These are phyloP conservation scores for Malassezia vespertilionis DNA, from an alignment of 1,284 basidiomycete species.

Conservation along the genomic window DNA sequence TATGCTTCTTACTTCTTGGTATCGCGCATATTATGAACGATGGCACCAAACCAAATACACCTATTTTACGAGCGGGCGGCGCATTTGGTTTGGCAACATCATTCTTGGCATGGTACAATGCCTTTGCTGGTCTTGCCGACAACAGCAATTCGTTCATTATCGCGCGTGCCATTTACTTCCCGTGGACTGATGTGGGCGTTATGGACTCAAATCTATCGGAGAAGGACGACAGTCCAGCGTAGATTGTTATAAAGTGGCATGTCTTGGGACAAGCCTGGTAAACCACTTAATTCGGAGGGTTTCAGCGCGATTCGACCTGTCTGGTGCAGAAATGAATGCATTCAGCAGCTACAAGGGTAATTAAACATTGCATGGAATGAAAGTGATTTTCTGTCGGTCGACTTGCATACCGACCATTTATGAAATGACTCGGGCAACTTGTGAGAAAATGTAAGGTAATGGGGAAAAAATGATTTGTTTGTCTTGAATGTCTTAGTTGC, in stretches of 20 bases:
- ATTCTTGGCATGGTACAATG: slow-evolving; percentile 49
- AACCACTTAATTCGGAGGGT: no score
- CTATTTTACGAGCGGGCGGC: slow-evolving; percentile 21
- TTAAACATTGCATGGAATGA: background rate
- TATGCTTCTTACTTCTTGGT: slow-evolving; percentile 51
- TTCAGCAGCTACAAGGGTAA: background rate
- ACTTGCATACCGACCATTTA: no score
- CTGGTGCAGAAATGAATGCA: background rate
- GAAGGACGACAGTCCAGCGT: no score
- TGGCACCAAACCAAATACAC: slow-evolving; percentile 13
- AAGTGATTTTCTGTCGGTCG: no score
- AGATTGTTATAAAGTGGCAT: no score
- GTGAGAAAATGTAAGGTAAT: background rate
- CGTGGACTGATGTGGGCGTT: slow-evolving; percentile 8
- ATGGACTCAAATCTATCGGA: no score
- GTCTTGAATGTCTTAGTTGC: background rate
- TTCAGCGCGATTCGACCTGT: background rate
- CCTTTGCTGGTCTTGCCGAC: slow-evolving; percentile 50
- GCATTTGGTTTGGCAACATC: slow-evolving; percentile 17
- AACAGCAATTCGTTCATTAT: slow-evolving; percentile 13
- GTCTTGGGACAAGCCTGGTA: no score
- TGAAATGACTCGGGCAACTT: background rate
- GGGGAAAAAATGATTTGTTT: background rate
- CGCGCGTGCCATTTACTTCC: slow-evolving; percentile 13
- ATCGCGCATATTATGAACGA: slow-evolving; percentile 28